phyloP scores from a whole-genome alignment of 352 stramenopile species.

The Phytophthora citrophthora region DNA sequence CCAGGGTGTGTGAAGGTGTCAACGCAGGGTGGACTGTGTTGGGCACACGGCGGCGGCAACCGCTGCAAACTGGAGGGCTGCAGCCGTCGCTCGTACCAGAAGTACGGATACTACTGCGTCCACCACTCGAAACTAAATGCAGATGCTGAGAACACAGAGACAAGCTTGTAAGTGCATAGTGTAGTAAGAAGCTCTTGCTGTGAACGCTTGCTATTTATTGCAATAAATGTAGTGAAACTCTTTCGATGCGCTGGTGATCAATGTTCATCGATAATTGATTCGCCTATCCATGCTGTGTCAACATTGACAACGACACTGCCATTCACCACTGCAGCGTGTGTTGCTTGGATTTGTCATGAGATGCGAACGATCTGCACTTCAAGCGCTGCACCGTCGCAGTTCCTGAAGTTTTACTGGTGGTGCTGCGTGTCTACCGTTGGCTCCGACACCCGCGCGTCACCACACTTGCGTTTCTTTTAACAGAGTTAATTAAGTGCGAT shows the following conservation, averaged over 20 bases:
- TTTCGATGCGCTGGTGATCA: neutral
- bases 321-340: too few relatives aligned
- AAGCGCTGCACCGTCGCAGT: slow-evolving; percentile 15
- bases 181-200: neutral
- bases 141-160: neutral
- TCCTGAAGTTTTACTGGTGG: slow-evolving; percentile 30
- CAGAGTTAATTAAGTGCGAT: neutral
- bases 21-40: slow-evolving; percentile 65
- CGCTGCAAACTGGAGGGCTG: slow-evolving; percentile 62
- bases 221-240: neutral
- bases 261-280: neutral
- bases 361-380: neutral
- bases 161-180: slow-evolving; percentile 8
- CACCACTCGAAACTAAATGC: slow-evolving; percentile 36
- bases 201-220: slow-evolving; percentile 17
- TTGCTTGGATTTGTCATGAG: too few relatives aligned
- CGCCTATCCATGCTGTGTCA: neutral
- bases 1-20: slow-evolving; percentile 64
- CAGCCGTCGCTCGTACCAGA: slow-evolving; percentile 65
- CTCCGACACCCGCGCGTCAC: neutral
- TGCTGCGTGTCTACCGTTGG: slow-evolving; percentile 24
- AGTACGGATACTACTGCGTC: slow-evolving; percentile 67
- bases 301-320: neutral
- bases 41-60: slow-evolving; percentile 70
- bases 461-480: slow-evolving; percentile 12